Base-by-base conservation (phyloP, 1,139 yeast species). In the Geotrichum fermentans region DNA sequence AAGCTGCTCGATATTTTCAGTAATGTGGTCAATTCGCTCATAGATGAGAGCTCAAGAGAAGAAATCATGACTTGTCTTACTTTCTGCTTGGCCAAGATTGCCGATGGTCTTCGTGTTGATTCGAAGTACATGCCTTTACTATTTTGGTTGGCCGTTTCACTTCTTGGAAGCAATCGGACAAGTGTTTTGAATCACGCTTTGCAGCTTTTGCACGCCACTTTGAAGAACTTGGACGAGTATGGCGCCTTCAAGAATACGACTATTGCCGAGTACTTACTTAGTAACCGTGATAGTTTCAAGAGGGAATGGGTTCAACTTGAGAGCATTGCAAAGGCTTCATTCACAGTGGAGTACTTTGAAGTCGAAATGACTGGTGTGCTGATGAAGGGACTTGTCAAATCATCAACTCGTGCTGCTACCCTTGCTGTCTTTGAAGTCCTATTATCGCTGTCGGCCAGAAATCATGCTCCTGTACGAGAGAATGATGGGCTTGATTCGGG, bases 141-240 rank as follows among this genome's bases (percentile, higher is more conserved):
- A 55, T 78, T 85, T 52, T 88, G 95, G 95, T 70, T 84, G n/a
- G 71, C 79, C 1, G 51, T 74, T 33, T 61, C 70, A 1, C 55
- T 75, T 17, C 54, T 73, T 8, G 68, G 69, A 11, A 51, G 58
- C 3, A 47, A 52, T n/a, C 56, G 53, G 45, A 52, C 51, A 21
- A 53, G 51, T 3, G 44, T 61, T 21, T 62, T 58, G 44, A 50
- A 47, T 22, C 58, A 61, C 51, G 64, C 63, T 4, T 43, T 61
- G 34, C 50, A 52, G n/a, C 42, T 64, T 34, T 40, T 64, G 10
- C 60, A 58, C 26, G 59, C 64, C 1, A 49, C 57, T n/a, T 49
- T 65, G 38, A 55, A 58, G 35, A 55, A 59, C 2, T 40, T 65
- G 46, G 68, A 64, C 41, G 59, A 54, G 34, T 56, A 55, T 22